Base-by-base conservation (phyloP, 1,139 yeast species). In the Pneumocystis jirovecii region DNA sequence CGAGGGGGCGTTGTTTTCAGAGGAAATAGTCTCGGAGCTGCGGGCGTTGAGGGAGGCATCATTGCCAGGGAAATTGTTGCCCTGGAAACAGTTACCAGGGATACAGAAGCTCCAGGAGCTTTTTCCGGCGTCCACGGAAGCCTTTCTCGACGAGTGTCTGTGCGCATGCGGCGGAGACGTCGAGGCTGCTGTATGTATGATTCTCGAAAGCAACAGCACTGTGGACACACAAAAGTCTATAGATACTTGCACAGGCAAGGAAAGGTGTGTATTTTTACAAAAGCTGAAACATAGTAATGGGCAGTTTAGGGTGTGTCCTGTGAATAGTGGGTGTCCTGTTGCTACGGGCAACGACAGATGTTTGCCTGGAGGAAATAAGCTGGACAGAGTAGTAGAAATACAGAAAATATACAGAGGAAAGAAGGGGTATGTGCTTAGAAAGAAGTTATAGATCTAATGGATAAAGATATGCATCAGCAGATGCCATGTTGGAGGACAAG, bases 131-230 rank as follows among this genome's bases (percentile, higher is more conserved):
- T 31, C 4, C 34, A 31, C 4, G 4, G 64, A 63, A 7, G 64
- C 62, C 21, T 63, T 39, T 42, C 34, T 63, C 3, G 62, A 31
- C 19, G 64, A 62, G 21, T 63, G 64, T 57, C 62, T 63, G 12
- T 4, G 29, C 3, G 62, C 29, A n/a, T 56, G 35, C 34, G 62
- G 35, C n/a, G 19, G 15, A 15, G 64, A 63, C 45, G 35, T 59
- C 19, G 64, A 63, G 37, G 45, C 50, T 19, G 45, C 64, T 3
- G 34, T 5, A 5, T 31, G 34, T 3, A 31, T 3, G 34, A 31
- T 31, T 31, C 34, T 31, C 34, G 34, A 31, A 5, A 5, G 5
- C 4, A 31, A 5, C 34, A 5, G 34, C 5, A 5, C 34, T 3
- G 34, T 5, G 5, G 34, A 5, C 4, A 31, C 4, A 5, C 34